A percentile compares a stretch with the other conserved stretches of the same genome.
Conservation (phyloP, 352 stramenopile genomes). For the Globisporangium nagaii region DNA sequence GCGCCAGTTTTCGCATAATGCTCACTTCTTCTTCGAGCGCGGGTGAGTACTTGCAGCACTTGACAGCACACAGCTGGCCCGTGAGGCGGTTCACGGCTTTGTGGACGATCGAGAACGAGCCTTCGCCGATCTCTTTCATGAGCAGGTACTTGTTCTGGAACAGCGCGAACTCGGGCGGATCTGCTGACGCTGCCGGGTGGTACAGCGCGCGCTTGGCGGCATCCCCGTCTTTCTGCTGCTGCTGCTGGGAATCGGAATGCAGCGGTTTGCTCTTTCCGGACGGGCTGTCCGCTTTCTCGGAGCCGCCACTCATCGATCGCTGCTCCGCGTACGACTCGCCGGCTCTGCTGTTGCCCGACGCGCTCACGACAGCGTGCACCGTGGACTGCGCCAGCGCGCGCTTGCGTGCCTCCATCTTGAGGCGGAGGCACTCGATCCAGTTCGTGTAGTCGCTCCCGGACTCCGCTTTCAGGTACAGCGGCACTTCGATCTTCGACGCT, state of each 20-base stretch:
- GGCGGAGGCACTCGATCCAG: constrained; percentile 43
- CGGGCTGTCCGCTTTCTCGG: neutral
- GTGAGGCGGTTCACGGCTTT: constrained; percentile 65
- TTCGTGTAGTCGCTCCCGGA: constrained; percentile 29
- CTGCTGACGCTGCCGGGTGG: constrained; percentile 6
- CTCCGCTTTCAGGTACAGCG: constrained; percentile 47
- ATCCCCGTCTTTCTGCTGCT: neutral
- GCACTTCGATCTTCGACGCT: constrained; percentile 33
- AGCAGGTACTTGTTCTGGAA: constrained; percentile 65
- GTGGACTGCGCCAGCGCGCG: constrained; percentile 19
- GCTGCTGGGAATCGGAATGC: neutral
- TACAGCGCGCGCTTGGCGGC: neutral
- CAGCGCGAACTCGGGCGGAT: constrained; percentile 39
- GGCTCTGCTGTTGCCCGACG: neutral
- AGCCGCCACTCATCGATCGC: neutral
- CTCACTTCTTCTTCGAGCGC: constrained; percentile 66
- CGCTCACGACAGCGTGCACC: constrained; percentile 4
- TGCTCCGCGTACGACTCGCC: constrained; percentile 1
- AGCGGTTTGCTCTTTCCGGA: neutral
- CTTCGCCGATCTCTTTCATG: constrained; percentile 80
- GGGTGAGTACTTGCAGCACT: constrained; percentile 66
- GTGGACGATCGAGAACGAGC: constrained; percentile 81
- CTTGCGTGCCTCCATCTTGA: constrained; percentile 50
- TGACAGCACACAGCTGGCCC: constrained; percentile 56
- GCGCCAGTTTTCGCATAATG: constrained; percentile 50